Conservation (phyloP, 345 rosid species). For the Gossypioides kirkii region DNA sequence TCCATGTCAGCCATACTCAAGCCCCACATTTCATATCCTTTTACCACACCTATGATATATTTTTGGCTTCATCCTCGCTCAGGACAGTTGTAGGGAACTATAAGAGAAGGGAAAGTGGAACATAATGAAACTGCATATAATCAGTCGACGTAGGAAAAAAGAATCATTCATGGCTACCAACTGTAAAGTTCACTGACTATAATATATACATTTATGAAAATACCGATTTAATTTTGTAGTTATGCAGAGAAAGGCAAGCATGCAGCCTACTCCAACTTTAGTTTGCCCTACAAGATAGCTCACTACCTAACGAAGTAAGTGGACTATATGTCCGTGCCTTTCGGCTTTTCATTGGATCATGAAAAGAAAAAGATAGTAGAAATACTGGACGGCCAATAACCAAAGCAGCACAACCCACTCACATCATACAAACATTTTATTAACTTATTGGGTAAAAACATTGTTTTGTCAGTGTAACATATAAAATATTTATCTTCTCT, state of each 20-base stretch:
- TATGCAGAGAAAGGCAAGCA: not conserved
- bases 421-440: too few relatives aligned
- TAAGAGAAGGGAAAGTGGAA: not conserved
- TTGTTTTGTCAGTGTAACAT: too few relatives aligned
- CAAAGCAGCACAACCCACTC: too few relatives aligned
- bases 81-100: conserved; percentile 2
- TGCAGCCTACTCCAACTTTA: not conserved
- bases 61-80: not conserved
- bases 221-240: not conserved
- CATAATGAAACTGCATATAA: not conserved
- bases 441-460: too few relatives aligned
- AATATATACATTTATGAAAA: too few relatives aligned
- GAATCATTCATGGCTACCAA: conserved; percentile 30
- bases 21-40: not conserved
- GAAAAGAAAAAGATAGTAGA: too few relatives aligned
- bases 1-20: not conserved
- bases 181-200: conserved; percentile 25
- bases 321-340: not conserved
- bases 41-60: not conserved
- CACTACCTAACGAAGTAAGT: not conserved
- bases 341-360: not conserved
- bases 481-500: too few relatives aligned
- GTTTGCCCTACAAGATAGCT: not conserved
- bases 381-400: too few relatives aligned
- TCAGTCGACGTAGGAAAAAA: not conserved